A percentile compares a stretch with the other conserved stretches of the same genome.
These are phyloP conservation scores for Massarina eburnea DNA, from an alignment of 2,329 filamentous ascomycete genomes.

Conservation along the genomic window DNA sequence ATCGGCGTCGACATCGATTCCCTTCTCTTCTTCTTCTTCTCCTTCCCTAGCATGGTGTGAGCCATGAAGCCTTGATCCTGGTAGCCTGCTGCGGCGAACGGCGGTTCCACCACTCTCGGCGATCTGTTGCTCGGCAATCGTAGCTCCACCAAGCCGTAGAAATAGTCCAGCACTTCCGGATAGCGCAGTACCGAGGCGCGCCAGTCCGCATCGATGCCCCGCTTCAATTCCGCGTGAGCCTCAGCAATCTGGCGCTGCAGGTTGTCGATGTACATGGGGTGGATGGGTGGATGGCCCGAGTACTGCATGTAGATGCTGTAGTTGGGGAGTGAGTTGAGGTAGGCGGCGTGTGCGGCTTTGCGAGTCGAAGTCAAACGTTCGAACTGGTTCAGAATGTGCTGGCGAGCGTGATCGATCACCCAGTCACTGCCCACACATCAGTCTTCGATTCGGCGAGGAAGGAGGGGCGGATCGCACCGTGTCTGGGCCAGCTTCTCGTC, in stretches of 20 bases:
- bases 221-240: conserved; percentile 67
- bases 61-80: conserved; percentile 38
- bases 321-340: conserved; percentile 49
- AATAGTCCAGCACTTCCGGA: conserved; percentile 79
- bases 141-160: conserved; percentile 70
- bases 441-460: conserved; percentile 1
- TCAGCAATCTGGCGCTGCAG: conserved; percentile 58
- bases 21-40: conserved; percentile 40
- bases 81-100: conserved; percentile 42
- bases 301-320: conserved; percentile 52
- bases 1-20: conserved; percentile 27
- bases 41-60: conserved; percentile 24
- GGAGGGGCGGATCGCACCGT: conserved; percentile 24
- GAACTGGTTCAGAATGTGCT: conserved; percentile 49
- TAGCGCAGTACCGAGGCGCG: conserved; percentile 73
- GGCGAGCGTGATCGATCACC: conserved; percentile 49
- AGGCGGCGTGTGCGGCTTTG: conserved; percentile 45
- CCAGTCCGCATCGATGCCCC: conserved; percentile 79
- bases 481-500: conserved; percentile 38
- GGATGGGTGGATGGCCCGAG: conserved; percentile 48
- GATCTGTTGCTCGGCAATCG: conserved; percentile 61
- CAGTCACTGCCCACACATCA: conserved; percentile 45
- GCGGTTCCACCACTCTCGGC: conserved; percentile 41
- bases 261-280: conserved; percentile 42
- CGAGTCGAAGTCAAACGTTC: conserved; percentile 44